These are phyloP conservation scores for Colletotrichum eremochloae DNA, from an alignment of 2,329 filamentous ascomycete genomes.

Conservation along the genomic window DNA sequence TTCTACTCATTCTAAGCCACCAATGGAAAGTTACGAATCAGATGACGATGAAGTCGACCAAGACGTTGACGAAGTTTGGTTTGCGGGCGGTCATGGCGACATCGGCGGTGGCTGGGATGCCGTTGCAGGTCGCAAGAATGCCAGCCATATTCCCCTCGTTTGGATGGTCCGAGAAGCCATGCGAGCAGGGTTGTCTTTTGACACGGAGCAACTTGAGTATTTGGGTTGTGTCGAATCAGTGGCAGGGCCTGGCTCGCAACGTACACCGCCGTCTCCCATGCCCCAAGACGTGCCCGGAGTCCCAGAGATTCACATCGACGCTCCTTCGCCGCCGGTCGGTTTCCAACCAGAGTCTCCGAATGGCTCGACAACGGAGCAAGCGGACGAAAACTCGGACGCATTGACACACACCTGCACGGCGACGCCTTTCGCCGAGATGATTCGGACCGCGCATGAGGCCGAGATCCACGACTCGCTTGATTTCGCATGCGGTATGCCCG, in stretches of 20 bases:
- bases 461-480: conserved; percentile 79
- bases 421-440: conserved; percentile 66
- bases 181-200: conserved; percentile 77
- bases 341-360: conserved; percentile 33
- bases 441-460: conserved; percentile 68
- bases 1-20: conserved; percentile 33
- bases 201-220: conserved; percentile 74
- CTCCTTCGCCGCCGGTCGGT: conserved; percentile 41
- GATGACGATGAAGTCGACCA: conserved; percentile 66
- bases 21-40: conserved; percentile 55
- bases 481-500: conserved; percentile 71
- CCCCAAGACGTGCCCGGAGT: conserved; percentile 44
- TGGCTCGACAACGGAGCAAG: conserved; percentile 9
- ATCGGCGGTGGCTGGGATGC: conserved; percentile 82
- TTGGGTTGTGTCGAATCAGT: conserved; percentile 69
- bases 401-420: conserved; percentile 7
- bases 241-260: conserved; percentile 20
- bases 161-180: conserved; percentile 76
- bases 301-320: conserved; percentile 49
- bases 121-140: conserved; percentile 67
- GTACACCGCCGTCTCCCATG: background rate
- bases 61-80: conserved; percentile 86
- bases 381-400: conserved; percentile 15
- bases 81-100: conserved; percentile 83
- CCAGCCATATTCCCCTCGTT: conserved; percentile 76